Evolutionary conservation across 768 basidiomycete species (phyloP), one percentile per base, ranked within the genome.

Genomic region (Lactarius trivialis): DNA sequence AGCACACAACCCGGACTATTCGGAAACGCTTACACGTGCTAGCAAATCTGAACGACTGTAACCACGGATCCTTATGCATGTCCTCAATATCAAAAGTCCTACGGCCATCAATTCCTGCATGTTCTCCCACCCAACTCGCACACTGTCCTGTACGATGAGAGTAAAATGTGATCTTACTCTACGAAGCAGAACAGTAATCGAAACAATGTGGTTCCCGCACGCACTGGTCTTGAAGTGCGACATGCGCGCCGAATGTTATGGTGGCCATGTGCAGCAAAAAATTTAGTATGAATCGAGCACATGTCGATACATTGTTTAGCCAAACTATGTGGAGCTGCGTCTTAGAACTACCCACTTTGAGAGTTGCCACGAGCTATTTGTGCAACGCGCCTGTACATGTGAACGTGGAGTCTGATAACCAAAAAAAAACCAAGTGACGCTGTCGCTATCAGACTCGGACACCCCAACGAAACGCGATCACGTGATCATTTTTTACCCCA

Each of bases 401-500:
- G 8, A 7, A 33, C 33, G 39, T 41, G 39, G 37, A 17, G 2
- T 7, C 19, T n/a, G 19, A 19, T 41, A 8, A 8, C 19, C n/a
- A n/a, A n/a, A n/a, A 41, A 19, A 41, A 41, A 41, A 19, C 9
- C 39, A 17, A 19, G 39, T 7, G 30, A 30, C 30, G 30, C 30
- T 6, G 6, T 30, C 11, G 34, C 19, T 19, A 41, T 4, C n/a
- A n/a, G n/a, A n/a, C n/a, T n/a, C 51, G 21, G 30, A 19, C 43
- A 58, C 65, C 65, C 65, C 65, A 67, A 67, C 56, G 56, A 50
- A 67, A 61, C 56, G 28, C 59, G 63, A 24, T 41, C 64, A 67
- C 63, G 65, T 67, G 64, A 61, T 24, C 21, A 24, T 11, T 4
- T n/a, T 21, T 26, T n/a, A 26, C 55, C 64, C 65, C 65, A 65